Evolutionary conservation across 2,329 filamentous ascomycete species (phyloP).

Genomic region (Alternaria ethzedia): DNA sequence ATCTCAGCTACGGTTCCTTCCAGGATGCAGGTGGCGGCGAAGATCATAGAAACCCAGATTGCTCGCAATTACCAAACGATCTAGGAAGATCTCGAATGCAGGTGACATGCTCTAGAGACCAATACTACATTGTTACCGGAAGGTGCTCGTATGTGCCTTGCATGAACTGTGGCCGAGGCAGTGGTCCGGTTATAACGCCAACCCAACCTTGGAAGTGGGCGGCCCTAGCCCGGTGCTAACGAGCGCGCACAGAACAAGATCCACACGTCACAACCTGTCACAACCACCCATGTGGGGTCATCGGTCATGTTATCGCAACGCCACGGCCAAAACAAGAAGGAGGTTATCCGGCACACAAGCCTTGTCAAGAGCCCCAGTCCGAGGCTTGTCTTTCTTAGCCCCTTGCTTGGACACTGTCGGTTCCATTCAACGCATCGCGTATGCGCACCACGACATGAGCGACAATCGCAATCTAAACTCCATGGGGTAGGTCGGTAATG

Average conservation of each 20-base stretch:
- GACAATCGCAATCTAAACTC: not conserved
- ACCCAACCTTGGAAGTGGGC: not conserved
- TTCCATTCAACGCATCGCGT: not conserved
- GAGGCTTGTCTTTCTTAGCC: conserved; percentile 16
- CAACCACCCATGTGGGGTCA: not conserved
- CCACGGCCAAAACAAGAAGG: conserved; percentile 15
- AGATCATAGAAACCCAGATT: not conserved
- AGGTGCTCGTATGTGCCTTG: conserved; percentile 6
- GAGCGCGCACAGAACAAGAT: not conserved
- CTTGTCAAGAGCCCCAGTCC: conserved; percentile 11
- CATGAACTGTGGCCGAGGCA: conserved; percentile 1
- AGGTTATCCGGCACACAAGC: conserved; percentile 15
- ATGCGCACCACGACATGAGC: not conserved
- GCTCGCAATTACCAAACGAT: not conserved
- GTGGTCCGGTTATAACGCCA: conserved; percentile 1
- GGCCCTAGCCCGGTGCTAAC: conserved; percentile 1
- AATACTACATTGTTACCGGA: not conserved
- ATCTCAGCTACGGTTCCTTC: not conserved
- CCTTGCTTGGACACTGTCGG: conserved; percentile 5
- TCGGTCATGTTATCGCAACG: conserved; percentile 10
- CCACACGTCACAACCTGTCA: conserved; percentile 3
- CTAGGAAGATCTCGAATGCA: not conserved
- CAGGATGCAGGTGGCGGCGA: not conserved
- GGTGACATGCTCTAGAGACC: not conserved
- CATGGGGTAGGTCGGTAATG: conserved; percentile 1